A percentile compares a stretch with the other conserved stretches of the same genome.
These are phyloP conservation scores for Fusarium musae DNA, from an alignment of 2,329 filamentous ascomycete species.

Conservation along the genomic window DNA sequence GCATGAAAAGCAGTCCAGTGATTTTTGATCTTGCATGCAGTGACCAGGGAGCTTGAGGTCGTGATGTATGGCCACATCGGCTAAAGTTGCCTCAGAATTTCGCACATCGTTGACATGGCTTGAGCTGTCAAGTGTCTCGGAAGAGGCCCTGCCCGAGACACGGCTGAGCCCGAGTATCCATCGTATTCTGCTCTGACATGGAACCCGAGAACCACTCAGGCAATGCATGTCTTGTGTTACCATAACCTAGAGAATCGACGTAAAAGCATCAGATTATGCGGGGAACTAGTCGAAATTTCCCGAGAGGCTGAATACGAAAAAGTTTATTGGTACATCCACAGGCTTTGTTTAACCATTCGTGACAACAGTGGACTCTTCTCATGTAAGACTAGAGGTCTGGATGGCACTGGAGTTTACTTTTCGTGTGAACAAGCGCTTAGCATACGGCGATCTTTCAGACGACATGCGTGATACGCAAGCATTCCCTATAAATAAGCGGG, in stretches of 20 bases:
- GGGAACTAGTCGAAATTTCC: background rate
- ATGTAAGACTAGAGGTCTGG: background rate
- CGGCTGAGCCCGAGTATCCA: background rate
- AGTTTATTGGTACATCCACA: background rate
- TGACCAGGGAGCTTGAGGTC: too few species aligned
- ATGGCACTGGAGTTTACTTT: background rate
- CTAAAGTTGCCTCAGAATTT: background rate
- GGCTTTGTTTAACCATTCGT: too few species aligned
- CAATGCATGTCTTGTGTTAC: background rate
- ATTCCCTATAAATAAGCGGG: too few species aligned
- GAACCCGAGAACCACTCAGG: fast-evolving
- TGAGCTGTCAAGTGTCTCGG: background rate
- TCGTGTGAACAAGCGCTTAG: background rate
- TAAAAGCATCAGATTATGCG: background rate
- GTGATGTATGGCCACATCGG: background rate
- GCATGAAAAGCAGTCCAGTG: too few species aligned
- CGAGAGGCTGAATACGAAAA: background rate
- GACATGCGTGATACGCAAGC: too few species aligned
- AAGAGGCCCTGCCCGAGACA: too few species aligned
- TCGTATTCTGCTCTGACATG: background rate
- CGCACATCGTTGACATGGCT: fast-evolving
- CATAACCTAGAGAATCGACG: fast-evolving
- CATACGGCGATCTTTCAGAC: too few species aligned
- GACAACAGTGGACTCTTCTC: too few species aligned
- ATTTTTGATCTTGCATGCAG: background rate